Evolutionary conservation across 352 stramenopile species (phyloP), one percentile per base, ranked within the genome.

Genomic region (Phytophthora aleatoria): DNA sequence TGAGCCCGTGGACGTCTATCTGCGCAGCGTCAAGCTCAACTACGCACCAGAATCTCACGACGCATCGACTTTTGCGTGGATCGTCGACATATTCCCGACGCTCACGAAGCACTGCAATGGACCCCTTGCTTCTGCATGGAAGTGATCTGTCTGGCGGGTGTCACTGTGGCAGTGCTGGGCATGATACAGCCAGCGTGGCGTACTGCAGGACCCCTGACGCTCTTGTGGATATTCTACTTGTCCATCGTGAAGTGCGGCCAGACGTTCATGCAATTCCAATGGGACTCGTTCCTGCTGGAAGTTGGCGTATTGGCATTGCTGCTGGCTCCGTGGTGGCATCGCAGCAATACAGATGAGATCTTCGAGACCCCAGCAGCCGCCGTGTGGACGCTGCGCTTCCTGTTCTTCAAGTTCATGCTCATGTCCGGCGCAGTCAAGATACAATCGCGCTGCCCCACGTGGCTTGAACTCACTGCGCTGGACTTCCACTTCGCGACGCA

Each of bases 331-430:
- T 81, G 75, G 71, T 85, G 75, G 69, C 42, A 44, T 26, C 13
- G 10, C 12, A 20, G 16, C 28, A 43, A 28, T 3, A n/a, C 30
- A n/a, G 27, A 50, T 13, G 44, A 63, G 5, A 57, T 24, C 2
- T 84, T 86, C 13, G 69, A 83, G 42, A 67, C 73, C 0, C 68
- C 73, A 0, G 31, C 61, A 1, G 56, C 69, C 1, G 63, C 73
- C 0, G 57, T 82, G 26, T 96, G 81, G 83, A 80, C 81, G 2
- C 56, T 98, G 33, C 79, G 90, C 33, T 96, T 97, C 60, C 65
- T 96, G 16, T 85, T 98, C 30, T 97, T 97, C 80, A 98, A 98
- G 74, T 89, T 98, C 52, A 98, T 97, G 89, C 73, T 98, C 67
- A 97, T 98, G 92, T 88, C 77, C 6, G 90, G 90, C 3, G 77